phyloP scores from a whole-genome alignment of 2,329 filamentous ascomycete genomes.

The Microdochium paspali region DNA sequence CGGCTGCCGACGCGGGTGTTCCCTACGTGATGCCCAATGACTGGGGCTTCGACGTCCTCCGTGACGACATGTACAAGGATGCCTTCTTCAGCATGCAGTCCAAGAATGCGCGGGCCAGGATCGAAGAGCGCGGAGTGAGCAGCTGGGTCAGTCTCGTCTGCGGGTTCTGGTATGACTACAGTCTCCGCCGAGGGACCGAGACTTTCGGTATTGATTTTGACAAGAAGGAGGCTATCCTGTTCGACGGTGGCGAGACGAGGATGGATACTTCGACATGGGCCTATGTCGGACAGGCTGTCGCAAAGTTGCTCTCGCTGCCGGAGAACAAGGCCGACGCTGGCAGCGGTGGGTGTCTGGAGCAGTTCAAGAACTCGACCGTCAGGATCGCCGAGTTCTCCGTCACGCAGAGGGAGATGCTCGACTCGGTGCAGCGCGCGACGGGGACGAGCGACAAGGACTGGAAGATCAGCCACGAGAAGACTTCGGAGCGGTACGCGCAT shows the following conservation, averaged over 20 bases:
- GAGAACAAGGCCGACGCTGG: conserved; percentile 19
- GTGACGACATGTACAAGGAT: conserved; percentile 24
- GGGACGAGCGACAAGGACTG: conserved; percentile 50
- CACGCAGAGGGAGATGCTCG: conserved; percentile 56
- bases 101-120: conserved; percentile 18
- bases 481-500: conserved; percentile 35
- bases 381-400: conserved; percentile 47
- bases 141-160: conserved; percentile 30
- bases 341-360: conserved; percentile 27
- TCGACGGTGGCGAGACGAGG: conserved; percentile 42
- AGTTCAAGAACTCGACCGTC: conserved; percentile 37
- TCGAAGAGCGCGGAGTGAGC: conserved; percentile 24
- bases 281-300: conserved; percentile 43
- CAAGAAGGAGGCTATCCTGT: conserved; percentile 26
- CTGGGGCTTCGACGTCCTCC: conserved; percentile 25
- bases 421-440: conserved; percentile 47
- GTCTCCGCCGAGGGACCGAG: conserved; percentile 16
- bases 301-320: conserved; percentile 36
- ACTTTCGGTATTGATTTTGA: conserved; percentile 37
- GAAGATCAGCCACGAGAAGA: conserved; percentile 39
- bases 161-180: conserved; percentile 45
- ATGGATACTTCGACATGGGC: conserved; percentile 49
- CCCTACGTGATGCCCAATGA: conserved; percentile 45
- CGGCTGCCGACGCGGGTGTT: conserved; percentile 43
- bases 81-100: conserved; percentile 10